phyloP scores from a whole-genome alignment of 2,329 filamentous ascomycete species.

The Arthroderma sp. region DNA sequence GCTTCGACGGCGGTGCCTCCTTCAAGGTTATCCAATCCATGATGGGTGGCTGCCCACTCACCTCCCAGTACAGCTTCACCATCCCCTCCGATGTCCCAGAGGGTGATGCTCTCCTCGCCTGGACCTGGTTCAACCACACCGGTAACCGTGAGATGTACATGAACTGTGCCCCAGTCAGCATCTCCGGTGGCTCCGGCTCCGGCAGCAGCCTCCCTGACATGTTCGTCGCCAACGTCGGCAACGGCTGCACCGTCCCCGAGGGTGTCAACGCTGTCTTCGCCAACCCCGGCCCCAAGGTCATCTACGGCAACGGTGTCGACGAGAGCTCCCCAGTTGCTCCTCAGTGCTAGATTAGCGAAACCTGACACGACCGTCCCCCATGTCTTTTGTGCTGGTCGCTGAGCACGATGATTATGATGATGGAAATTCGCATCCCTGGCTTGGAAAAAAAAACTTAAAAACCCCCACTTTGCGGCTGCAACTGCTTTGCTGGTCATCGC shows the following conservation, averaged over 20 bases:
- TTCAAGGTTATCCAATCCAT: conserved; percentile 58
- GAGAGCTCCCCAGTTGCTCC: background rate
- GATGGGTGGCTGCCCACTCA: conserved; percentile 42
- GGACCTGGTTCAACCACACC: conserved; percentile 65
- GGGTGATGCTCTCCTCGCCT: conserved; percentile 53
- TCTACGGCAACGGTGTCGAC: background rate
- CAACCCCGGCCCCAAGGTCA: conserved; percentile 4
- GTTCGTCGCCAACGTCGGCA: conserved; percentile 8
- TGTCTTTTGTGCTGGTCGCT: no score
- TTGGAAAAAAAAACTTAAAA: no score
- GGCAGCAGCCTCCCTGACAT: conserved; percentile 5
- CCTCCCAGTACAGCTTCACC: conserved; percentile 49
- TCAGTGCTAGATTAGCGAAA: background rate
- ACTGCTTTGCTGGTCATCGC: no score
- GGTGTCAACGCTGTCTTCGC: conserved; percentile 5
- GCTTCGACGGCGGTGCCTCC: conserved; percentile 55
- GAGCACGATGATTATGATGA: no score
- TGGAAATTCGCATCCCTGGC: no score
- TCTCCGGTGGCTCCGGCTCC: conserved; percentile 24
- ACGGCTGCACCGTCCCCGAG: conserved; percentile 5
- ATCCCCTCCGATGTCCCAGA: conserved; percentile 51
- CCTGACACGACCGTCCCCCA: no score
- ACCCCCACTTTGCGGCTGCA: no score
- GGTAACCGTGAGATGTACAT: conserved; percentile 46
- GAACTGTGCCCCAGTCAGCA: conserved; percentile 63